Evolutionary conservation across 2,329 filamentous ascomycete species (phyloP), one percentile per base, ranked within the genome.

Genomic region (Penicillium sp.): DNA sequence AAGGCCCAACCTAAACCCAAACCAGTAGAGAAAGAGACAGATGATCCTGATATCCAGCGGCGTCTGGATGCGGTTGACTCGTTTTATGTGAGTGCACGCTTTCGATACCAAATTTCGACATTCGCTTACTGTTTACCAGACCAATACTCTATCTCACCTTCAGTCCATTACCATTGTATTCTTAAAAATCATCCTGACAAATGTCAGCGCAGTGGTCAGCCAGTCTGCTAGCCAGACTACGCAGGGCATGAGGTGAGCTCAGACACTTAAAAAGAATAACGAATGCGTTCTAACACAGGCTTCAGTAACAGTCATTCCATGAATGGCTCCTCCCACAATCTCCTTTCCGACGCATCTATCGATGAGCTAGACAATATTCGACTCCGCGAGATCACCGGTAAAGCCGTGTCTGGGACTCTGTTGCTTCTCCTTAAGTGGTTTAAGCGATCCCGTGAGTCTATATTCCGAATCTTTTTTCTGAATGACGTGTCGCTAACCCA

Each of bases 391-490:
- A 93, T 99, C 51, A 89, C 89, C 13, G 86, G 89, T 27, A 97
- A 97, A 75, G 93, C 93, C 0, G 88, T 96, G 23, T 94, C 92
- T n/a, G 93, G 90, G 1, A 89, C 92, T 55, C 78, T 99, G 29
- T 79, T 99, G 29, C 80, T 96, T n/a, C 77, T 97, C 45, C 73
- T 97, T 60, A 99, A 97, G 75, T 99, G 94, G 94, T 89, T 97
- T 68, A 95, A 96, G 73, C 81, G 96, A 54, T 97, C 92, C 57
- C 94, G 91, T 95, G 80, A 80, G 90, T 80, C 35, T 29, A 33
- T 7, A 29, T 25, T 7, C 12, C 46, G 31, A 40, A 47, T n/a
- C 21, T 35, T 46, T 15, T 3, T 2, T 4, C 17, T 42, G 9
- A 19, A 29, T 35, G 8, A 27, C 1, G 17, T 27, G 0, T 23